Evolutionary conservation across 345 rosid genomes (phyloP), one percentile per base, ranked within the genome.

Genomic region (thale cress (Arabidopsis thaliana)): DNA sequence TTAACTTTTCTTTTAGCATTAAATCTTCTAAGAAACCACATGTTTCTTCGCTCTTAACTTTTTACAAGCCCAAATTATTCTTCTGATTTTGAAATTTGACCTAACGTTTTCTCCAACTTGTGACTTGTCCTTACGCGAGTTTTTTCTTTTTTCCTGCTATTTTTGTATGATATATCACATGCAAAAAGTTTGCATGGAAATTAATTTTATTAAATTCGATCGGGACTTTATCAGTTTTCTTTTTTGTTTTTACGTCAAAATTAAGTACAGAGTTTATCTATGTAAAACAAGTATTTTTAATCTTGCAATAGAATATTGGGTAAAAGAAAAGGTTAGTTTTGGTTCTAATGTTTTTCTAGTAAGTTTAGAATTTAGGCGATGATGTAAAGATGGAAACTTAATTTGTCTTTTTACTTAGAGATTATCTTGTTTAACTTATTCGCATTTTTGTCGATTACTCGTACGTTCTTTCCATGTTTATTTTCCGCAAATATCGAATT

Each of bases 241-340:
- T 2, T 2, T 28, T 28, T 28, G 3, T 28, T 4, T 2, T 2
- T 28, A 28, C 32, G 32, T 28, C 32, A 28, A 28, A 28, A 28
- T 28, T 28, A 28, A 28, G 32, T 3, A 28, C 32, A 28, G 32
- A 16, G 20, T 4, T 51, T 23, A 33, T 49, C 8, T 66, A 5
- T 38, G 28, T 28, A 38, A 40, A 12, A 42, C 53, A 60, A 51
- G 10, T 46, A 46, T n/a, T 46, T n/a, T 52, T 41, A 41, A 34
- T 42, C 20, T 53, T 32, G 49, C 46, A n/a, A 59, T 48, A 23
- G 12, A 60, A 72, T 49, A 60, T 49, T 71, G 45, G 25, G 55
- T 52, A 20, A 41, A 41, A 50, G 36, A 73, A 73, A 63, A 72
- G 63, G 37, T 53, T 20, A 53, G 34, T 23, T 55, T 64, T 73